Conservation (phyloP, 257 asterid species). For the Rauvolfia tetraphylla region DNA sequence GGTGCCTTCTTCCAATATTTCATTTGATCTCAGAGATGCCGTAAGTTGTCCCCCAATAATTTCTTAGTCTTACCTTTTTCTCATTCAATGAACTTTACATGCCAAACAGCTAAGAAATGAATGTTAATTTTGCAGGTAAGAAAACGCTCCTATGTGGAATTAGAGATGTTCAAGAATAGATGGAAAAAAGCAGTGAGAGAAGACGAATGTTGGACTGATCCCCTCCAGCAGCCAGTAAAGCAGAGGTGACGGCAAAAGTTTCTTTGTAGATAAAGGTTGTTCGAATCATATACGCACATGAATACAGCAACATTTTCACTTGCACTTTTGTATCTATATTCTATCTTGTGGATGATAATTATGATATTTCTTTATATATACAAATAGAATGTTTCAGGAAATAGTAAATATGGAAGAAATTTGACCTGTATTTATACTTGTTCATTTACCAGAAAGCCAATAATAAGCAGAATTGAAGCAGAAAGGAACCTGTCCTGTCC, state of each 20-base stretch:
- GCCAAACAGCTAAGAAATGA: no score
- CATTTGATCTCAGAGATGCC: conserved; percentile 45
- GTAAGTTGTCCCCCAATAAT: conserved; percentile 33
- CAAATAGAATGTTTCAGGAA: neutral
- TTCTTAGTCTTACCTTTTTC: neutral
- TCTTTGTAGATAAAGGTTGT: neutral
- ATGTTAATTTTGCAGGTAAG: conserved; percentile 39
- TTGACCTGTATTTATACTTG: neutral
- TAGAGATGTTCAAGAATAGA: conserved; percentile 55
- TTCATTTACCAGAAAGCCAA: neutral
- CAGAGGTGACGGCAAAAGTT: conserved; percentile 12
- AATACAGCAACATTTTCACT: neutral
- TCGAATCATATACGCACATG: neutral
- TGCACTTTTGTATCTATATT: neutral
- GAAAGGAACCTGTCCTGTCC: neutral
- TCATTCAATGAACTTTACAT: neutral
- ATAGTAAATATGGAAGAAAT: neutral
- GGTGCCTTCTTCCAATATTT: conserved; percentile 28
- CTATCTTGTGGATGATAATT: neutral
- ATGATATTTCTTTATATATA: neutral
- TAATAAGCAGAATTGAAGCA: neutral
- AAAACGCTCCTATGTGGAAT: conserved; percentile 43
- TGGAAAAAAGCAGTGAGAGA: conserved; percentile 65
- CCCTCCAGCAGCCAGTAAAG: conserved; percentile 31
- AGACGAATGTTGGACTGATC: conserved; percentile 68